These are phyloP conservation scores for Osmanthus fragrans DNA, from an alignment of 257 asterid genomes.

Conservation along the genomic window DNA sequence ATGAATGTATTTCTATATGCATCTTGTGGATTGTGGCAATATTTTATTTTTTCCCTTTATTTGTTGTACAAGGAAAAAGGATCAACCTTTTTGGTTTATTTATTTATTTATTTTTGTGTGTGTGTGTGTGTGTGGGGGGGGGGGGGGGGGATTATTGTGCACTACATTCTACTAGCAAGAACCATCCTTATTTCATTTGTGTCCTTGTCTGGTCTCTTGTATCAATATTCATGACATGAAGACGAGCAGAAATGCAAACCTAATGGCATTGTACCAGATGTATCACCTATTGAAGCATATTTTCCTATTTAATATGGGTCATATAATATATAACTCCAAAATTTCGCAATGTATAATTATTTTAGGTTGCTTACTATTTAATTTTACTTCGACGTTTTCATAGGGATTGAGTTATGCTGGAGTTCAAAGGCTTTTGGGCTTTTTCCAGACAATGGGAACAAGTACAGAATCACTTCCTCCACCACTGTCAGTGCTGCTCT, in stretches of 20 bases:
- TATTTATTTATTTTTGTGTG: too few relatives aligned
- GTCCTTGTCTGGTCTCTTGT: not conserved
- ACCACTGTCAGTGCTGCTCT: constrained; percentile 49
- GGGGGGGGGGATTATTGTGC: not conserved
- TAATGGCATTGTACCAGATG: not conserved
- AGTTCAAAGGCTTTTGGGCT: constrained; percentile 63
- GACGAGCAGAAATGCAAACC: not conserved
- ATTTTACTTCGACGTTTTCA: constrained; percentile 20
- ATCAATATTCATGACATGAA: not conserved
- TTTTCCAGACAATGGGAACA: constrained; percentile 60
- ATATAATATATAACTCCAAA: not conserved
- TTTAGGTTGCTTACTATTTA: not conserved
- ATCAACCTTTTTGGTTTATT: too few relatives aligned
- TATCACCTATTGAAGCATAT: constrained; percentile 1
- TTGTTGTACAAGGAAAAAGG: too few relatives aligned
- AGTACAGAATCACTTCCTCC: constrained; percentile 64
- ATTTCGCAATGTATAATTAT: not conserved
- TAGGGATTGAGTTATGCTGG: constrained; percentile 74
- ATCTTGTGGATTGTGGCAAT: too few relatives aligned
- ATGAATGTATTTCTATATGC: too few relatives aligned
- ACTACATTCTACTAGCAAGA: not conserved
- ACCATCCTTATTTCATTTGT: not conserved
- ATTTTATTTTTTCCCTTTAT: too few relatives aligned
- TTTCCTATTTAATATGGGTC: not conserved
- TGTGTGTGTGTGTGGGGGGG: not conserved